These are phyloP conservation scores for Clonostachys rosea DNA, from an alignment of 2,329 filamentous ascomycete genomes.

Conservation along the genomic window DNA sequence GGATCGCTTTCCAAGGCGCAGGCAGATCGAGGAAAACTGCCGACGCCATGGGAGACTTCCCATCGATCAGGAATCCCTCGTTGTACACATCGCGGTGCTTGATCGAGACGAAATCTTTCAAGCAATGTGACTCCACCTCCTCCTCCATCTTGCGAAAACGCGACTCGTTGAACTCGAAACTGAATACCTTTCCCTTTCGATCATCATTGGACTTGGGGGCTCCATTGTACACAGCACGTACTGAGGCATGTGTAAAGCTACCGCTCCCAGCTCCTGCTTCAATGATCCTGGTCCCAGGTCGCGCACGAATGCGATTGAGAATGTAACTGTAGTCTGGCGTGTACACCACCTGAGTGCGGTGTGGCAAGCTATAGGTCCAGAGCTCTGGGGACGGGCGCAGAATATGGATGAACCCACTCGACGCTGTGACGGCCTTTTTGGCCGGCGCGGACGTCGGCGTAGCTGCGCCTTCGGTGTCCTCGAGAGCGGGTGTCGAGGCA, in stretches of 20 bases:
- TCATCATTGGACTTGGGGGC: constrained; percentile 39
- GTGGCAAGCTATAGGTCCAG: constrained; percentile 76
- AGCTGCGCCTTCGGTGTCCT: constrained; percentile 16
- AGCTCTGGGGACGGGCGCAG: constrained; percentile 76
- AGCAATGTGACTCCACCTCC: constrained; percentile 64
- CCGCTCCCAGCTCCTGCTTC: constrained; percentile 81
- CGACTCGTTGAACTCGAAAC: constrained; percentile 76
- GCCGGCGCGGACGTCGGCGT: constrained; percentile 13
- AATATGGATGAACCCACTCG: constrained; percentile 72
- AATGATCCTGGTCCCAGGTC: constrained; percentile 69
- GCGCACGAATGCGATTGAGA: constrained; percentile 68
- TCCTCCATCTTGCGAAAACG: constrained; percentile 64
- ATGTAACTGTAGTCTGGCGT: constrained; percentile 85
- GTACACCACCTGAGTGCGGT: constrained; percentile 83
- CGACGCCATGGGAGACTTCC: constrained; percentile 57
- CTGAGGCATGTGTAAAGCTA: constrained; percentile 78
- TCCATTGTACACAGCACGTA: constrained; percentile 71
- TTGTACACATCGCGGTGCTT: constrained; percentile 78
- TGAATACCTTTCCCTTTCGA: constrained; percentile 67
- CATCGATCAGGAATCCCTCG: constrained; percentile 63
- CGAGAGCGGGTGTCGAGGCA: constrained; percentile 15
- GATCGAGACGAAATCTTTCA: constrained; percentile 63
- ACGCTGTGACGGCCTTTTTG: constrained; percentile 47
- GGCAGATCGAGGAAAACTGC: constrained; percentile 77
- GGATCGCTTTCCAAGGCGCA: constrained; percentile 75